Conservation (phyloP, 495 filamentous ascomycete genomes). For the Penicillium ucsense region DNA sequence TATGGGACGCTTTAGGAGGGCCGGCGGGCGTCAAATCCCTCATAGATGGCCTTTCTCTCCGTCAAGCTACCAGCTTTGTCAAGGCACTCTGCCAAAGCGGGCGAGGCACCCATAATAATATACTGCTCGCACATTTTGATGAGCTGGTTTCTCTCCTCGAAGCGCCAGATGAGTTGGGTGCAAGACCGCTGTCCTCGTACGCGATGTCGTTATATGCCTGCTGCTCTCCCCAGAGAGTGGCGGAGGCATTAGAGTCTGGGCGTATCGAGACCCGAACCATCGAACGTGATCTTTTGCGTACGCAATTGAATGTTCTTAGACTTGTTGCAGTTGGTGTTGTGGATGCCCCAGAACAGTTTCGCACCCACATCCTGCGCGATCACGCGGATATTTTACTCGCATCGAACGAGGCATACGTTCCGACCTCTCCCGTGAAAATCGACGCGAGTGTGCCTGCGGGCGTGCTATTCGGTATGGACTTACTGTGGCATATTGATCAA, state of each 20-base stretch:
- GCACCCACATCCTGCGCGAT: not conserved
- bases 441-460: not conserved
- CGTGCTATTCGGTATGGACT: not conserved
- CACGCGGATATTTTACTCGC: not conserved
- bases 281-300: not conserved
- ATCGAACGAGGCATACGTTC: not conserved
- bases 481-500: not conserved
- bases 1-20: not conserved
- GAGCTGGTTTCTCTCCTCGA: not conserved
- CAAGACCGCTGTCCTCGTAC: not conserved
- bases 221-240: not conserved
- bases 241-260: not conserved
- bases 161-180: not conserved
- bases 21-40: not conserved
- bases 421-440: not conserved
- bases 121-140: not conserved
- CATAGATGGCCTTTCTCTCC: not conserved
- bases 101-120: not conserved
- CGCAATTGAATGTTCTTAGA: not conserved
- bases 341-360: not conserved
- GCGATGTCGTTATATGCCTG: not conserved
- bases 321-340: not conserved
- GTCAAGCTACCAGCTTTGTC: not conserved
- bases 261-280: not conserved
- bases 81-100: not conserved